These are phyloP conservation scores for Alopecurus myosuroides DNA, from an alignment of 176 grass and related monocot genomes.

Conservation along the genomic window DNA sequence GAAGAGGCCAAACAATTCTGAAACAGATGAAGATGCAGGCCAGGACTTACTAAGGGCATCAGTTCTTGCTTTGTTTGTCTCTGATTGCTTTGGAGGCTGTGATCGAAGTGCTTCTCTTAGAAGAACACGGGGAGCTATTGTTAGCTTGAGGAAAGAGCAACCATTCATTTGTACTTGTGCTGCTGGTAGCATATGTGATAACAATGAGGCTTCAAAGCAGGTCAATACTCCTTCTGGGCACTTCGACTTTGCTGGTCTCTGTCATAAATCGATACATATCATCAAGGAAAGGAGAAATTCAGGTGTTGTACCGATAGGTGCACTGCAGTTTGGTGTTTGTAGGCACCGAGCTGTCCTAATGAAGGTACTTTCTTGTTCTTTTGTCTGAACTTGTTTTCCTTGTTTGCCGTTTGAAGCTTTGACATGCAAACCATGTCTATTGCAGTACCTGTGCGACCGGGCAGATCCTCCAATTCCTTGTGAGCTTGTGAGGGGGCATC, in stretches of 20 bases:
- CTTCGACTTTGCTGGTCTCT: constrained; percentile 49
- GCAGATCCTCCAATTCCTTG: constrained; percentile 91
- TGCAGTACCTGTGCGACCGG: constrained; percentile 94
- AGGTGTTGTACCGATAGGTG: constrained; percentile 86
- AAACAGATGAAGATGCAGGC: constrained; percentile 52
- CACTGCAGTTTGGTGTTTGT: constrained; percentile 85
- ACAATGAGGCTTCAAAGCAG: constrained; percentile 30
- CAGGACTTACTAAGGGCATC: constrained; percentile 73
- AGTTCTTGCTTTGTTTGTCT: constrained; percentile 92
- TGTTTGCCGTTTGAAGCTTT: constrained; percentile 21
- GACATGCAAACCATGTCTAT: constrained; percentile 13
- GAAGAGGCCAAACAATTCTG: constrained; percentile 40
- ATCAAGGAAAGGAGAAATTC: constrained; percentile 91
- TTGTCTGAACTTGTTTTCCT: background rate
- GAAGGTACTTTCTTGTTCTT: constrained; percentile 56
- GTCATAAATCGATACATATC: constrained; percentile 66
- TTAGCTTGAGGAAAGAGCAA: constrained; percentile 78
- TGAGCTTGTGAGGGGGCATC: constrained; percentile 91
- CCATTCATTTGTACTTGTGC: constrained; percentile 96
- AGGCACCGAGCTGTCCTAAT: constrained; percentile 95
- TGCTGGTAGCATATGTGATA: constrained; percentile 35
- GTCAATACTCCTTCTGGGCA: constrained; percentile 25
- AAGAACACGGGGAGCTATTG: constrained; percentile 60
- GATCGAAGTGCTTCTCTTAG: constrained; percentile 74
- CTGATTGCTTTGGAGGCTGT: constrained; percentile 96